These are phyloP conservation scores for Xylaria bambusicola DNA, from an alignment of 495 filamentous ascomycete genomes.

Conservation along the genomic window DNA sequence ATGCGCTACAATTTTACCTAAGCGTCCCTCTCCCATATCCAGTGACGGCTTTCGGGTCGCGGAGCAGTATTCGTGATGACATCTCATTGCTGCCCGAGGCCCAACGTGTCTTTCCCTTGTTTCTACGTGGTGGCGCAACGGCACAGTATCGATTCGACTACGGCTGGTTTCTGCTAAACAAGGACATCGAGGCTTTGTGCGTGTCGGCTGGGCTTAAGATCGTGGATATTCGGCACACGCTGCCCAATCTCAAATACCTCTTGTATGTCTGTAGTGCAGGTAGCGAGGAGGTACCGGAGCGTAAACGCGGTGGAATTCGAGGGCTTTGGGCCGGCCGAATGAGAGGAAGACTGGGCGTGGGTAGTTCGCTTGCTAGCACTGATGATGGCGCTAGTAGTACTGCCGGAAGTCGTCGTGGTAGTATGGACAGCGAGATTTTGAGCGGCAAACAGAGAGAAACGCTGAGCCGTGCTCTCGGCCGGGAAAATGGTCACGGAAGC, in stretches of 20 bases:
- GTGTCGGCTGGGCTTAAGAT: conserved; percentile 70
- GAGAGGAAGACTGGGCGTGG: conserved; percentile 19
- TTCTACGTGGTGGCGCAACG: conserved; percentile 64
- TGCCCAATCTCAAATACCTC: conserved; percentile 93
- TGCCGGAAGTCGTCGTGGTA: conserved; percentile 49
- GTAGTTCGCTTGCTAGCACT: conserved; percentile 21
- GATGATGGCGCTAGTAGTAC: conserved; percentile 41
- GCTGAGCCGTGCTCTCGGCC: conserved; percentile 35
- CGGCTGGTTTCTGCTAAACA: conserved; percentile 90
- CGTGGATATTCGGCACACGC: conserved; percentile 84
- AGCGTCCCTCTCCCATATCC: conserved; percentile 79
- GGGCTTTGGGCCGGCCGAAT: conserved; percentile 57
- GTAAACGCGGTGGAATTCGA: conserved; percentile 76
- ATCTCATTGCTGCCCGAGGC: conserved; percentile 66
- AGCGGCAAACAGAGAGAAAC: conserved; percentile 39
- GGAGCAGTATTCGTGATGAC: conserved; percentile 76
- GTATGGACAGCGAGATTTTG: conserved; percentile 45
- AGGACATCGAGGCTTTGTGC: conserved; percentile 86
- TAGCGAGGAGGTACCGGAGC: conserved; percentile 70
- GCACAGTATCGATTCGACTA: conserved; percentile 91
- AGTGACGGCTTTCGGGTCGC: conserved; percentile 67
- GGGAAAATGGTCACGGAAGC: conserved; percentile 20
- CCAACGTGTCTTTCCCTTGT: conserved; percentile 76
- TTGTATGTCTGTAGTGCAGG: conserved; percentile 81
- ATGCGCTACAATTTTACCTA: conserved; percentile 82